Conservation (phyloP, 108 stramenopile species). For the Cyclotella atomus region DNA sequence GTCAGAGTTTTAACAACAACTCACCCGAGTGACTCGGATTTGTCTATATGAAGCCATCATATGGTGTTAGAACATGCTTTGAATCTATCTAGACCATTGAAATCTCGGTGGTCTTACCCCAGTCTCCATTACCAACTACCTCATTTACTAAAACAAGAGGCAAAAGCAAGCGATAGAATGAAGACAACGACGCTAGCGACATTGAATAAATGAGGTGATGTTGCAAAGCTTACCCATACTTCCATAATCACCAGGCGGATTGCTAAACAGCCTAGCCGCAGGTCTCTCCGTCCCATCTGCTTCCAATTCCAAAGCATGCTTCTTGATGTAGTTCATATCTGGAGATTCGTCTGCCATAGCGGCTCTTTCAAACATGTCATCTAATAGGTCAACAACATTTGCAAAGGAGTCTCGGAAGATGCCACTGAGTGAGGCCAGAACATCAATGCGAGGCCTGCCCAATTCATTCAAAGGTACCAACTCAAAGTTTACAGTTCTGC, state of each 20-base stretch:
- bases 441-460: conserved; percentile 77
- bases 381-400: conserved; percentile 85
- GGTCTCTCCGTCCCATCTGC: conserved; percentile 68
- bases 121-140: conserved; percentile 81
- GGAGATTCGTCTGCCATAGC: conserved; percentile 67
- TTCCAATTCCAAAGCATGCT: conserved; percentile 65
- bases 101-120: too few species aligned
- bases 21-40: conserved; percentile 65
- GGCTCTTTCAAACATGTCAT: conserved; percentile 83
- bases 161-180: conserved; percentile 49
- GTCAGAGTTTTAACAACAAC: too few species aligned
- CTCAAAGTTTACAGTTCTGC: conserved; percentile 78
- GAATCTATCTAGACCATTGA: too few species aligned
- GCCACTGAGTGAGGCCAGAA: conserved; percentile 81
- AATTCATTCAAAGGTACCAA: conserved; percentile 80
- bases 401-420: conserved; percentile 91
- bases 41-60: too few species aligned
- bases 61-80: too few species aligned
- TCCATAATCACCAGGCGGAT: conserved; percentile 80
- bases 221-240: too few species aligned
- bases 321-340: conserved; percentile 82
- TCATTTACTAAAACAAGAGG: too few species aligned
- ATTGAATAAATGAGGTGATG: too few species aligned
- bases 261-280: conserved; percentile 81
- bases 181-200: too few species aligned